Evolutionary conservation across 257 asterid species (phyloP), one percentile per base, ranked within the genome.

Genomic region (Nicotiana tomentosiformis): DNA sequence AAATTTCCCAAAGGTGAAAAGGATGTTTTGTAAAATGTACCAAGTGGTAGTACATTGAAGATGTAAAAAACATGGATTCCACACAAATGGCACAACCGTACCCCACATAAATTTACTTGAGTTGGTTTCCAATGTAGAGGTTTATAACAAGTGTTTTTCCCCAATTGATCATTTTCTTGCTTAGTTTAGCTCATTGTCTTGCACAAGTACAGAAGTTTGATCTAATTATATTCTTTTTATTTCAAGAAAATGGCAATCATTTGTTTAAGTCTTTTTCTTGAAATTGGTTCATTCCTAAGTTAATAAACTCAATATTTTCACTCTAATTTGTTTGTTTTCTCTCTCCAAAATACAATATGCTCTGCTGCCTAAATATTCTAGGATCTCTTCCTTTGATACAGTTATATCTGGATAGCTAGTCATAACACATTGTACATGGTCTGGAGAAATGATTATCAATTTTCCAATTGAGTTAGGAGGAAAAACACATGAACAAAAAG

Each of bases 91-190:
- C 23, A 26, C n/a, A 1, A 20, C 1, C 30, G 1, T 1, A 61
- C 56, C 74, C 77, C 87, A 57, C 80, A 23, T 77, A 37, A 23
- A 55, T 55, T 85, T 78, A 61, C 80, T 84, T 18, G 60, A 43
- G 81, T 82, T 82, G 81, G 76, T 64, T 84, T 85, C 82, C 29
- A 49, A 5, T 16, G 43, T 14, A 64, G 32, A 39, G 66, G 17
- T 64, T 76, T 32, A 51, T 33, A 30, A 39, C 62, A 14, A 61
- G 78, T 32, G 1, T 37, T 37, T 6, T 37, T 9, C 7, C 78
- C 58, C 33, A 43, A 70, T n/a, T 62, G 17, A 23, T 64, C 5
- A 29, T 66, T 66, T 66, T 15, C 46, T 30, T 30, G 20, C 10
- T 66, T 66, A 30, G 2, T 15, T 14, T 66, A 32, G 74, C 49